Conservation (phyloP, 495 filamentous ascomycete genomes). For the Hypoxylon perforatum region DNA sequence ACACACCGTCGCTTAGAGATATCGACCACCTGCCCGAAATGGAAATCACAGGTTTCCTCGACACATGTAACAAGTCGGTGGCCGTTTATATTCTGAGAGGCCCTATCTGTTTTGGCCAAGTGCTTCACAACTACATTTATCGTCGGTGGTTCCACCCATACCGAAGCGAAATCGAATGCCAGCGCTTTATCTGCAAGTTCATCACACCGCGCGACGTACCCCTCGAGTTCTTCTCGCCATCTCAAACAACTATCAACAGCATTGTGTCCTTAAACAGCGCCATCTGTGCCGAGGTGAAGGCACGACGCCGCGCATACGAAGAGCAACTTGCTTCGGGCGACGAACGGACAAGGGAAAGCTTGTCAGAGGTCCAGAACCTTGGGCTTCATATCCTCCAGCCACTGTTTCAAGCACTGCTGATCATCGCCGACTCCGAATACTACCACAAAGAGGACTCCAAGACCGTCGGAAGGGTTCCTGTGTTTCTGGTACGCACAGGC, state of each 20-base stretch:
- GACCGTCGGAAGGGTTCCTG: conserved; percentile 17
- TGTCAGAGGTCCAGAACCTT: too few relatives aligned
- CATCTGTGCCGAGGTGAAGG: neutral
- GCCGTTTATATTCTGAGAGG: neutral
- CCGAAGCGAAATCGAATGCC: conserved; percentile 19
- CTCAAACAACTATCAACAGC: neutral
- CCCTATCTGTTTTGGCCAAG: neutral
- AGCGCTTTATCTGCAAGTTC: conserved; percentile 24
- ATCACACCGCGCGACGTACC: conserved; percentile 1
- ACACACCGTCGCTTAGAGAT: too few relatives aligned
- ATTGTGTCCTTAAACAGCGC: neutral
- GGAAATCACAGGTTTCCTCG: neutral
- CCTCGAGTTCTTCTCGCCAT: neutral
- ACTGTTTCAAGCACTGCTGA: conserved; percentile 10
- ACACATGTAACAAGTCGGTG: neutral
- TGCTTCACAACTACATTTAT: conserved; percentile 26
- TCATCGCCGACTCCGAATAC: conserved; percentile 8
- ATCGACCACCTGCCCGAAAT: neutral
- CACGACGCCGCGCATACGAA: neutral
- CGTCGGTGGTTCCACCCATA: conserved; percentile 23
- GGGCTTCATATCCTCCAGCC: neutral
- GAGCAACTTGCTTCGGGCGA: neutral
- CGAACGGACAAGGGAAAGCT: too few relatives aligned
- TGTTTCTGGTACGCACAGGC: conserved; percentile 39
- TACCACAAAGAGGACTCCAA: conserved; percentile 18